Evolutionary conservation across 768 basidiomycete species (phyloP), one percentile per base, ranked within the genome.

Genomic region (Leucocoprinus birnbaumii): DNA sequence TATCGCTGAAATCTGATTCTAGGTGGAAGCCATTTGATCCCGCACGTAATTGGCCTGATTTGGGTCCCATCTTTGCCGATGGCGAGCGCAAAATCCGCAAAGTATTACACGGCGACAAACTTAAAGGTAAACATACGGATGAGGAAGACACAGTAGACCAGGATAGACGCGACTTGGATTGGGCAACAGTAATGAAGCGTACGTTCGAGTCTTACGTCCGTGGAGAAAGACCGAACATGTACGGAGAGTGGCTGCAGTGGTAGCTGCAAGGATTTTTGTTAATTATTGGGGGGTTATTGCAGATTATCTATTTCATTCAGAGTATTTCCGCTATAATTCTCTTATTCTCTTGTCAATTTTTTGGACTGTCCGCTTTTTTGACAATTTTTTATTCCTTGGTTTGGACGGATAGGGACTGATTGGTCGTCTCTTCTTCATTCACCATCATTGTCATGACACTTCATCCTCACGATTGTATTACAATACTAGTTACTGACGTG

Each of bases 21-120:
- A 95, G 94, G 94, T 97, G 96, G 96, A 86, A 89, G 59, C 91
- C 95, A 3, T 97, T 98, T 62, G 96, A 99, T 69, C 80, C 90
- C 0, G 71, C 83, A 7, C 86, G 95, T n/a, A 95, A 98, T 67
- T 98, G 86, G 85, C 96, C 96, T 2, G 96, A 98, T 65, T 80
- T 98, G 24, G 96, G 96, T 1, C 73, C 80, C 10, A 82, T 79
- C 16, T 98, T 98, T 68, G 73, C 74, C 19, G 80, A 81, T 11
- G 89, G 87, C 31, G 95, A 98, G 73, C 80, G 78, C 48, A 71
- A 76, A 40, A 85, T 86, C 8, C 86, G 88, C 6, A 63, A 59
- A 41, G 71, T 70, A 31, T 71, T 74, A 27, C 56, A 61, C 18
- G 14, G 19, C 2, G 11, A 5, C 3, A 44, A 59, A 55, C 45